These are phyloP conservation scores for Pelargonium cotyledonis DNA, from an alignment of 441 rosid species.

Conservation along the genomic window DNA sequence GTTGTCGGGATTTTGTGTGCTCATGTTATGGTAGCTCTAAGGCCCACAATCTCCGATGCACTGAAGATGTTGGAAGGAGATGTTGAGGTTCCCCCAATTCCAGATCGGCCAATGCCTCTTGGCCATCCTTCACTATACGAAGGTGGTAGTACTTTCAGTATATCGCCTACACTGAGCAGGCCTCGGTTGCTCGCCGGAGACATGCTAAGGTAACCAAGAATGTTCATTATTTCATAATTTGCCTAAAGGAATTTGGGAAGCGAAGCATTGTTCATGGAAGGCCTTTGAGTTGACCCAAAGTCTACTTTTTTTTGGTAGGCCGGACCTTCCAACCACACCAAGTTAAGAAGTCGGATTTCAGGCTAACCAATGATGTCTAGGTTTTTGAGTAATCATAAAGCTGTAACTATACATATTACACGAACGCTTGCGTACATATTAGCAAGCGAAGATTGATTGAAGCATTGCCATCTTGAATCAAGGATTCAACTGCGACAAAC, in stretches of 20 bases:
- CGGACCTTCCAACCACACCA: too few relatives aligned
- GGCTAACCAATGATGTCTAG: too few relatives aligned
- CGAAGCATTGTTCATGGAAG: not conserved
- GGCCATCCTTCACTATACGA: constrained; percentile 37
- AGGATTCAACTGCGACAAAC: too few relatives aligned
- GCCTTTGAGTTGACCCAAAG: not conserved
- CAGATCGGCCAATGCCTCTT: constrained; percentile 71
- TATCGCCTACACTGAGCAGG: constrained; percentile 54
- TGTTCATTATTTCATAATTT: not conserved
- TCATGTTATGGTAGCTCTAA: constrained; percentile 79
- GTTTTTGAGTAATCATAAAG: not conserved
- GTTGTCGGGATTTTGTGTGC: constrained; percentile 77
- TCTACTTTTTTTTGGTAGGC: too few relatives aligned
- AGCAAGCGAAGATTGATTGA: not conserved
- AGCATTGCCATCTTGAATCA: too few relatives aligned
- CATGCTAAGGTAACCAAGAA: constrained; percentile 42
- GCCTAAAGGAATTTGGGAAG: constrained; percentile 10
- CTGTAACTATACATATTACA: not conserved
- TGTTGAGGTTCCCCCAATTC: constrained; percentile 67
- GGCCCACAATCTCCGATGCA: constrained; percentile 74
- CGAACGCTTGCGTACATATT: too few relatives aligned
- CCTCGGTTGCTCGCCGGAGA: too few relatives aligned
- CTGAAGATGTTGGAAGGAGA: constrained; percentile 89
- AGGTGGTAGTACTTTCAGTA: constrained; percentile 34
- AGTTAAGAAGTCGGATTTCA: not conserved